These are phyloP conservation scores for Podospora conica DNA, from an alignment of 495 filamentous ascomycete species.

Conservation along the genomic window DNA sequence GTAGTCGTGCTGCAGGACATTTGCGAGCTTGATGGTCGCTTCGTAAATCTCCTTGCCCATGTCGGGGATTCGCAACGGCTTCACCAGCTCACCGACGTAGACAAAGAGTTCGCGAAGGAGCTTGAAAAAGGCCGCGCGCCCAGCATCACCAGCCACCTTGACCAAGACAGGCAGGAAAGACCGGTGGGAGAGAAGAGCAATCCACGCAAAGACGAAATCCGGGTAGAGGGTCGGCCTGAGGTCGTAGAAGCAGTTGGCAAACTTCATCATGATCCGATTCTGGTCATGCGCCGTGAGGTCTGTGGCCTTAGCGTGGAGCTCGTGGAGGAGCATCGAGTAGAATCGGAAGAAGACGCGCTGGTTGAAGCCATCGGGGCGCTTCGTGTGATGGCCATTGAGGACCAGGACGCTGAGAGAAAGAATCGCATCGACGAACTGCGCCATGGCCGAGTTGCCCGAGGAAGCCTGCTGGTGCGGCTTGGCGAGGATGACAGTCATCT, in stretches of 20 bases:
- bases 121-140: slow-evolving; percentile 69
- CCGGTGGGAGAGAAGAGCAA: slow-evolving; percentile 74
- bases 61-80: slow-evolving; percentile 60
- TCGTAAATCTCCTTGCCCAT: slow-evolving; percentile 79
- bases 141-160: slow-evolving; percentile 57
- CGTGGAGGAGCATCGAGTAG: slow-evolving; percentile 76
- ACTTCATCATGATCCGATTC: slow-evolving; percentile 61
- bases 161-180: slow-evolving; percentile 80
- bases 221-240: slow-evolving; percentile 72
- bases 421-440: slow-evolving; percentile 65
- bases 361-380: slow-evolving; percentile 73
- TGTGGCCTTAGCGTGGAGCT: slow-evolving; percentile 37
- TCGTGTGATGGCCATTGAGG: slow-evolving; percentile 77
- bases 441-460: slow-evolving; percentile 43
- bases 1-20: slow-evolving; percentile 89
- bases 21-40: slow-evolving; percentile 70
- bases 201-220: slow-evolving; percentile 79
- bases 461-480: slow-evolving; percentile 54
- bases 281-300: slow-evolving; percentile 47
- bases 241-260: slow-evolving; percentile 68
- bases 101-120: slow-evolving; percentile 67
- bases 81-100: slow-evolving; percentile 75
- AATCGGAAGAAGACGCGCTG: slow-evolving; percentile 88
- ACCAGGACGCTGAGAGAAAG: slow-evolving; percentile 71
- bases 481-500: slow-evolving; percentile 69